Base-by-base conservation (phyloP, 2,329 filamentous ascomycete species). In the Diaporthe australafricana region DNA sequence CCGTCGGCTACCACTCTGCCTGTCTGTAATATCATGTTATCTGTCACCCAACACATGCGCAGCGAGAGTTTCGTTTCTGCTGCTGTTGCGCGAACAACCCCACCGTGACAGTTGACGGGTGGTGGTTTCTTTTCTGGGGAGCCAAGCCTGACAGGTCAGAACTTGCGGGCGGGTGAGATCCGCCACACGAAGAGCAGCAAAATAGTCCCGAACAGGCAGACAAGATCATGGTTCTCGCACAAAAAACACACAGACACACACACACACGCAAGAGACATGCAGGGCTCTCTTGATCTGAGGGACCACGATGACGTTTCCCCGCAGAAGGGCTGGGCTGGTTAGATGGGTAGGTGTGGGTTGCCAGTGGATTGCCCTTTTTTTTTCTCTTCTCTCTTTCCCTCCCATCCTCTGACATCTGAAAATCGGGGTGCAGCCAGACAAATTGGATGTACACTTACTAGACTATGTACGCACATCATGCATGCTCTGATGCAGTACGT, bases 291-390 rank as follows among this genome's bases (percentile, higher is more conserved):
- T 32, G 30, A 53, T 45, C 27, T 55, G 47, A 52, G 25, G 30
- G 32, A 5, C 55, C 55, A 35, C 30, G 62, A 73, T 73, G 72
- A 73, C 72, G 72, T 73, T 71, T 71, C 72, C 63, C 72, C 69
- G 72, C 72, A 73, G 62, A n/a, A 52, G 30, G 35, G 56, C 67
- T 45, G 30, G 30, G 67, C 7, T 70, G 27, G 35, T 35, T 45
- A 30, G 53, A 32, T 25, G 38, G 27, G 20, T 22, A 42, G 16
- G 27, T 38, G 9, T 30, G 25, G 38, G 53, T 35, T 50, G 70
- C 5, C 27, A 25, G 65, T 56, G 65, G 65, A 57, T 47, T 53
- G 66, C 22, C 53, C 57, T 32, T 67, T 25, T 52, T 53, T 40
- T 22, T 20, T 14, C 25, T 60, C 40, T 40, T 25, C 25, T 9